These are phyloP conservation scores for Citeromyces nyonsensis DNA, from an alignment of 805 yeast genomes.

Conservation along the genomic window DNA sequence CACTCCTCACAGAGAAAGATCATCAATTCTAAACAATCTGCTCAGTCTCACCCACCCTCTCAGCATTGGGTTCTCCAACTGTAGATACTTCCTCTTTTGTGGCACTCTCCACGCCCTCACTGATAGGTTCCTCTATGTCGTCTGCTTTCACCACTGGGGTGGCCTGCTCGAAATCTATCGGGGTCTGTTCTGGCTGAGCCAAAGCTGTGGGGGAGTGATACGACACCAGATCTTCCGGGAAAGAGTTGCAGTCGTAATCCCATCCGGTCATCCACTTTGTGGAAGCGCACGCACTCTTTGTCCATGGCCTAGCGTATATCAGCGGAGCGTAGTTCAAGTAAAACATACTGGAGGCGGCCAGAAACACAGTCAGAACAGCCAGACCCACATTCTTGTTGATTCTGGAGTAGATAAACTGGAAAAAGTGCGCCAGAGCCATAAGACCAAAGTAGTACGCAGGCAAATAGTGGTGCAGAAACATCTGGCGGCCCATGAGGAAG, in stretches of 20 bases:
- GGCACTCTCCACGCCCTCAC: too few species aligned
- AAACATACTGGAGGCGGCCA: conserved; percentile 32
- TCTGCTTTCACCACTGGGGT: too few species aligned
- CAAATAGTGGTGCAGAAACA: conserved; percentile 90
- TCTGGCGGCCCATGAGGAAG: conserved; percentile 88
- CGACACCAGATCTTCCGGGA: conserved; percentile 13
- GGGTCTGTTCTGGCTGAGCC: background rate
- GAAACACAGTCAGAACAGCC: conserved; percentile 27
- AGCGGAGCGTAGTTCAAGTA: conserved; percentile 56
- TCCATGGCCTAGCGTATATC: conserved; percentile 73
- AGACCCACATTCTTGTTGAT: conserved; percentile 22
- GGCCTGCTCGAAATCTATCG: too few species aligned
- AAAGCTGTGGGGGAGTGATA: background rate
- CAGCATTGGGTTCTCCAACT: conserved; percentile 1
- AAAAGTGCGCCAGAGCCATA: conserved; percentile 23
- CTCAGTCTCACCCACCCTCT: conserved; percentile 1
- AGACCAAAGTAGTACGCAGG: conserved; percentile 86
- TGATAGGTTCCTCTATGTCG: too few species aligned
- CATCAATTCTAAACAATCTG: background rate
- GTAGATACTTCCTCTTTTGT: too few species aligned
- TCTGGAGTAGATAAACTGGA: conserved; percentile 15
- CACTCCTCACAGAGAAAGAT: too few species aligned
- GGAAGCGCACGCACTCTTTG: conserved; percentile 43
- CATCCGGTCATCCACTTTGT: conserved; percentile 53
- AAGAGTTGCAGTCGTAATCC: conserved; percentile 79